These are phyloP conservation scores for Boletales sp. DNA, from an alignment of 768 basidiomycete species.

Conservation along the genomic window DNA sequence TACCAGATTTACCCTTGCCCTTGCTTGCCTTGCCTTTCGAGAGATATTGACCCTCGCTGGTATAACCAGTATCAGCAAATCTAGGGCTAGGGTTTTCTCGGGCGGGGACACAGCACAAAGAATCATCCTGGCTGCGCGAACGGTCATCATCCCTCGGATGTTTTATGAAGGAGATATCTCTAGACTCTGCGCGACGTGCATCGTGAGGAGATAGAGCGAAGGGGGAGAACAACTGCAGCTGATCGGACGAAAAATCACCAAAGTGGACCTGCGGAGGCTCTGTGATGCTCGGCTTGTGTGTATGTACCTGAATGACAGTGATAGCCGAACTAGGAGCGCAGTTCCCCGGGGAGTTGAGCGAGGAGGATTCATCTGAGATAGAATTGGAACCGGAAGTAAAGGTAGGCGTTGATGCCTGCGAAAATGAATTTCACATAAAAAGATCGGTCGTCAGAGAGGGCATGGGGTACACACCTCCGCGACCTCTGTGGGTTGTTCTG, in stretches of 20 bases:
- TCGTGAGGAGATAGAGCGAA: conserved; percentile 11
- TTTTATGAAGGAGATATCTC: neutral
- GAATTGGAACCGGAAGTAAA: conserved; percentile 41
- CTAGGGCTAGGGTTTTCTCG: conserved; percentile 16
- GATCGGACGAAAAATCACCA: conserved; percentile 29
- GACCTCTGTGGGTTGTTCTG: conserved; percentile 14
- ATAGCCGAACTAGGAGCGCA: conserved; percentile 13
- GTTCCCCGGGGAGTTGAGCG: conserved; percentile 26
- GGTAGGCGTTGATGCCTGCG: conserved; percentile 28
- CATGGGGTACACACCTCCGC: conserved; percentile 28
- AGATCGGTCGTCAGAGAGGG: neutral
- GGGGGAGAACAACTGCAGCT: conserved; percentile 26
- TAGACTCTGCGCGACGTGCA: neutral
- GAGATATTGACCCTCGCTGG: conserved; percentile 32
- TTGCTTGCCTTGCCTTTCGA: conserved; percentile 20
- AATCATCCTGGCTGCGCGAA: conserved; percentile 22
- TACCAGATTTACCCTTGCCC: conserved; percentile 16
- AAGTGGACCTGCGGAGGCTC: conserved; percentile 31
- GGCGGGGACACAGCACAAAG: conserved; percentile 4
- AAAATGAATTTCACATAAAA: conserved; percentile 11
- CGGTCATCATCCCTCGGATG: conserved; percentile 10
- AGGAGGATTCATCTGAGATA: conserved; percentile 41
- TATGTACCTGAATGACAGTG: conserved; percentile 19
- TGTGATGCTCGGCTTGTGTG: conserved; percentile 25
- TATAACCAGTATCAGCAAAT: conserved; percentile 22